Conservation (phyloP, 257 asterid species). For the Penstemon eatonii region DNA sequence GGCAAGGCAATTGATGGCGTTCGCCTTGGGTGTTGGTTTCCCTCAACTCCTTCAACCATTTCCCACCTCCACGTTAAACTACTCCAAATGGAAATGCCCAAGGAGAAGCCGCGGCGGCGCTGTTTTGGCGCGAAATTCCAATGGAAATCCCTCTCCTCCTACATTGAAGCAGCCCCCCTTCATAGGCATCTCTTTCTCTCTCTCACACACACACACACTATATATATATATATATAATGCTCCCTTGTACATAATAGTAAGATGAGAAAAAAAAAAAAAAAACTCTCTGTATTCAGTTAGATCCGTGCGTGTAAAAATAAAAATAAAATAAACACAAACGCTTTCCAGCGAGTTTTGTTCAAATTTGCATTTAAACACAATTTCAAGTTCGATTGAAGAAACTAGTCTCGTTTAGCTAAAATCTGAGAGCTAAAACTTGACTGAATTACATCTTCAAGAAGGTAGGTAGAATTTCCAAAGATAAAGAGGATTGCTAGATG, state of each 20-base stretch:
- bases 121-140: slow-evolving; percentile 30
- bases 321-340: too few species aligned
- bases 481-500: not conserved
- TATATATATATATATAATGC: not conserved
- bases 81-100: slow-evolving; percentile 16
- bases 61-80: not conserved
- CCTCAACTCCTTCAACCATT: slow-evolving; percentile 5
- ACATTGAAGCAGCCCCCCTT: slow-evolving; percentile 29
- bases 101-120: slow-evolving; percentile 15
- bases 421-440: too few species aligned
- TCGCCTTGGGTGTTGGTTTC: not conserved
- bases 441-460: not conserved
- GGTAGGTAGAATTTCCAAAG: slow-evolving; percentile 4
- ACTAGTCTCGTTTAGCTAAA: too few species aligned
- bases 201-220: not conserved
- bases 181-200: slow-evolving; percentile 35
- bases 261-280: too few species aligned
- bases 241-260: too few species aligned
- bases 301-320: too few species aligned
- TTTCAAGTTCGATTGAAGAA: too few species aligned
- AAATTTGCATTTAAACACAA: too few species aligned
- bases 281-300: too few species aligned
- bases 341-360: too few species aligned
- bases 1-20: too few species aligned
- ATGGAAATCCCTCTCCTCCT: slow-evolving; percentile 18